These are phyloP conservation scores for Phlebiopsis gigantea DNA, from an alignment of 768 basidiomycete genomes.

Conservation along the genomic window DNA sequence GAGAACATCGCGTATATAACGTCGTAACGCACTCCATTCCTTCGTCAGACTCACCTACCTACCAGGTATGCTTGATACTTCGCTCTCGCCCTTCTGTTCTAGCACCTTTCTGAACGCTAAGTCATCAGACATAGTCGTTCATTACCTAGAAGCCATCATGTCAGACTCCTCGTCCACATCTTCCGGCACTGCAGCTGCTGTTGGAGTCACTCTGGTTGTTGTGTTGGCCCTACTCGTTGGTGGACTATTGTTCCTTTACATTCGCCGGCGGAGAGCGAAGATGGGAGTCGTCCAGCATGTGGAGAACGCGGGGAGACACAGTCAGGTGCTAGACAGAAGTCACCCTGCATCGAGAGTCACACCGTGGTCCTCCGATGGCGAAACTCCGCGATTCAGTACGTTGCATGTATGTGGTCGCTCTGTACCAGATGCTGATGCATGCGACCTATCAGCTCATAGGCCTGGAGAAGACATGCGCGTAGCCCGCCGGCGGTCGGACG, in stretches of 20 bases:
- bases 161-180: constrained; percentile 3
- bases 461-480: constrained; percentile 57
- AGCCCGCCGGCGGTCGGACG: constrained; percentile 45
- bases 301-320: constrained; percentile 4
- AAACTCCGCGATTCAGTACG: constrained; percentile 15
- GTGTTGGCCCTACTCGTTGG: constrained; percentile 11
- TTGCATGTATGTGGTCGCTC: background rate
- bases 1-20: too few relatives aligned
- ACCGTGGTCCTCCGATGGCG: constrained; percentile 13
- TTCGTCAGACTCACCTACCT: background rate
- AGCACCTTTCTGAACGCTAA: background rate
- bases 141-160: background rate
- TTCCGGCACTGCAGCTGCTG: constrained; percentile 13
- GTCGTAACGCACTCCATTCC: background rate
- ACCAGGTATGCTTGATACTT: background rate
- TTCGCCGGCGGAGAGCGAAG: constrained; percentile 7
- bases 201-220: constrained; percentile 11
- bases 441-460: constrained; percentile 33
- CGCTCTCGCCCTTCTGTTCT: too few relatives aligned
- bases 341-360: constrained; percentile 19
- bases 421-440: background rate
- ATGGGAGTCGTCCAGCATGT: background rate
- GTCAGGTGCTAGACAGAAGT: constrained; percentile 11
- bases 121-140: background rate
- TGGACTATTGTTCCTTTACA: constrained; percentile 3